These are phyloP conservation scores for Perkinsus chesapeaki DNA, from an alignment of 169 alveolate species.

Conservation along the genomic window DNA sequence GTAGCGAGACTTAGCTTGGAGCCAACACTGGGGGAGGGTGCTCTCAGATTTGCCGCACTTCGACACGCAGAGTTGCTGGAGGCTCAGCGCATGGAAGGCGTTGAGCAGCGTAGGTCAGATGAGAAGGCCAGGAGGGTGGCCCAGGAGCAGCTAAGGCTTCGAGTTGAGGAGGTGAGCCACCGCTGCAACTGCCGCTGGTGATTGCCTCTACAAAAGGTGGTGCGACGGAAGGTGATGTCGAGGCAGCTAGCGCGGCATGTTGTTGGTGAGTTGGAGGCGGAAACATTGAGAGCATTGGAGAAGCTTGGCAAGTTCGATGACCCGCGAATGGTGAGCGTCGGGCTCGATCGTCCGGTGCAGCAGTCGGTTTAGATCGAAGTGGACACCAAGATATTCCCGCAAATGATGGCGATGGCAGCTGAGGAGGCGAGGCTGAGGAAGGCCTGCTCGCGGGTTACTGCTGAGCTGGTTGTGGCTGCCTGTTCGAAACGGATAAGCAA, in stretches of 20 bases:
- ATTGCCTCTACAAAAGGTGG: background rate
- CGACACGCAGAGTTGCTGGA: conserved; percentile 66
- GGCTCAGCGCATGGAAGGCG: conserved; percentile 67
- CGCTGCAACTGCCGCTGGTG: background rate
- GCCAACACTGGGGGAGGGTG: background rate
- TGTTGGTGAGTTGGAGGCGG: background rate
- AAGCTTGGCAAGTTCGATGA: background rate
- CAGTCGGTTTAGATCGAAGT: background rate
- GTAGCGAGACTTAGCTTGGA: background rate
- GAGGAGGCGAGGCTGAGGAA: background rate
- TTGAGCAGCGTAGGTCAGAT: conserved; percentile 62
- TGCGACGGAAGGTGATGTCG: background rate
- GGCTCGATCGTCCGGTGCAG: background rate
- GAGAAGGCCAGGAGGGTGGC: conserved; percentile 61
- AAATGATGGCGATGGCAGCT: background rate
- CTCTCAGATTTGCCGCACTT: conserved; percentile 45
- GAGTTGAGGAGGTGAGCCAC: background rate
- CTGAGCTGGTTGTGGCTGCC: background rate
- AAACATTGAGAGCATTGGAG: background rate
- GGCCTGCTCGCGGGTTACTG: background rate
- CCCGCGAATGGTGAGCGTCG: background rate
- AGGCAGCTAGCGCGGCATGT: background rate
- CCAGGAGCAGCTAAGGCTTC: conserved; percentile 13
- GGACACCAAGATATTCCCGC: background rate
- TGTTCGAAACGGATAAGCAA: background rate